A percentile compares a stretch with the other conserved stretches of the same genome.
Evolutionary conservation across 345 rosid species (phyloP).

Genomic region (Microcos paniculata): DNA sequence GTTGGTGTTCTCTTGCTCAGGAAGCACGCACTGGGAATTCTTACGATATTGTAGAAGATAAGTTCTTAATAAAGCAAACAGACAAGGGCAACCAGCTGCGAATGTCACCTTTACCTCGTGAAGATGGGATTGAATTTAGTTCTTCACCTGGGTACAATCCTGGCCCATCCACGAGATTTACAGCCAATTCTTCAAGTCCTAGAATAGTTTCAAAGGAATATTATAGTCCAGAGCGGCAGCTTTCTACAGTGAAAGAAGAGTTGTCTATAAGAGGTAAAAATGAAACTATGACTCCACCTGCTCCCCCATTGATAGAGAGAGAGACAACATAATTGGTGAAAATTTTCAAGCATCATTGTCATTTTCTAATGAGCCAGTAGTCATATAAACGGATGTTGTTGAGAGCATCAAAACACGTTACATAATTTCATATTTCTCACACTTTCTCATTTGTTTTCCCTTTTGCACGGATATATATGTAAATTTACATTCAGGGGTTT

Average conservation of each 20-base stretch:
- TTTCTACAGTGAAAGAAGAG: slow-evolving; percentile 46
- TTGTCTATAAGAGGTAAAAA: slow-evolving; percentile 32
- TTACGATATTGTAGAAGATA: slow-evolving; percentile 68
- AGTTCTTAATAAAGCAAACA: slow-evolving; percentile 34
- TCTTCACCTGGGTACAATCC: slow-evolving; percentile 32
- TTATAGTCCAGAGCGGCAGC: slow-evolving; percentile 45
- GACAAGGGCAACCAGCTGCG: slow-evolving; percentile 18
- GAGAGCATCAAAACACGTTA: not conserved
- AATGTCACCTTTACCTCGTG: slow-evolving; percentile 53
- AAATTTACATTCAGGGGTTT: not conserved
- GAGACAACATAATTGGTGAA: slow-evolving; percentile 35
- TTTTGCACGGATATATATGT: not conserved
- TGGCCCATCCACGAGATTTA: slow-evolving; percentile 31
- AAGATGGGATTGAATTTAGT: slow-evolving; percentile 35
- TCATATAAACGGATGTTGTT: not conserved
- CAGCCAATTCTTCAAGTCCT: slow-evolving; percentile 44
- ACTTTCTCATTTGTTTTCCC: not conserved
- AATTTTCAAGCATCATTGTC: slow-evolving; percentile 8
- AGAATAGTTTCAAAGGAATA: slow-evolving; percentile 43
- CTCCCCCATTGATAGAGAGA: slow-evolving; percentile 51
- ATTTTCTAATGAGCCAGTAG: not conserved
- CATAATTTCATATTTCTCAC: not conserved
- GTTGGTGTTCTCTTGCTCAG: slow-evolving; percentile 94
- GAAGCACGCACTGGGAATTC: slow-evolving; percentile 80
- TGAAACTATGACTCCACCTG: slow-evolving; percentile 64